Evolutionary conservation across 2,329 filamentous ascomycete species (phyloP), one percentile per base, ranked within the genome.

Genomic region (Aspergillaceae sp.): DNA sequence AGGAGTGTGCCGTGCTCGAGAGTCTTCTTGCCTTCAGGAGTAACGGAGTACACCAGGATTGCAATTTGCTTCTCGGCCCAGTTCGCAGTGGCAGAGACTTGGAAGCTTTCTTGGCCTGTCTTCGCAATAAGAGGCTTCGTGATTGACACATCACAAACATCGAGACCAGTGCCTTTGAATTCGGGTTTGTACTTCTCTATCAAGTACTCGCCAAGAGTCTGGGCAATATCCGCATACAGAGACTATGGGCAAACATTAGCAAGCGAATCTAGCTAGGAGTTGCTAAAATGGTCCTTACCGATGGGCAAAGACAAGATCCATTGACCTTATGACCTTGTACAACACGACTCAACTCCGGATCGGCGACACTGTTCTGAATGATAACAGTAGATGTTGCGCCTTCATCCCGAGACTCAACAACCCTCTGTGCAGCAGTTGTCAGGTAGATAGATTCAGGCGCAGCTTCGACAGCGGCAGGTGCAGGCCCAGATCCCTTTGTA

Each of bases 41-140:
- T 64, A 26, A 70, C 63, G 19, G 64, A 66, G 54, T 63, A 67
- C 7, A 66, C 59, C 19, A 64, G 52, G 0, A 69, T 48, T 2
- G 58, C 47, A 10, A 60, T 59, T 28, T 48, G 57, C 47, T 63
- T 61, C 3, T 61, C 55, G 6, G 54, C 53, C 61, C 66, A 67
- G 43, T 67, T 61, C 10, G 60, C 57, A 8, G 57, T 63, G n/a
- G 65, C 65, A 11, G 59, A 61, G 10, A 64, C 56, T 26, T 62
- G 64, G 54, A 70, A 61, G 1, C 64, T 59, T 40, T 69, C 65
- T 42, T 63, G 58, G 19, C 65, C 65, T n/a, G 56, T 58, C 48
- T 65, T 64, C 19, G 63, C 58, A 42, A 89, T 84, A 49, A 90
- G 71, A 32, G 83, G 80, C 46, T 65, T 66, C 2, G 61, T 56